Conservation (phyloP, 768 basidiomycete species). For the Boletus vermiculosoides region DNA sequence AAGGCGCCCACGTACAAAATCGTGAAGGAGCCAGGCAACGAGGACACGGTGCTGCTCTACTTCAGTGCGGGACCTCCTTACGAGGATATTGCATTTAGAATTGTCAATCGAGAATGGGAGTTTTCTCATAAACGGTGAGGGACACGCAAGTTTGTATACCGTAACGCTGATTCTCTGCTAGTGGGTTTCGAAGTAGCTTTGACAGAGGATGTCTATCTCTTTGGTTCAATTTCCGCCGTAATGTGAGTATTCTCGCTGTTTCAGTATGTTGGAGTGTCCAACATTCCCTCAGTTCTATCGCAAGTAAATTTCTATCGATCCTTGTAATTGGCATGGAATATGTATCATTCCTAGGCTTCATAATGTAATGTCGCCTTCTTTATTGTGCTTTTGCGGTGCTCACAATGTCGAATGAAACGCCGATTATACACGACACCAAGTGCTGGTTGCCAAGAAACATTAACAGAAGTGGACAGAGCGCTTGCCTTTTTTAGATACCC, state of each 20-base stretch:
- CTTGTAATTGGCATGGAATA: constrained; percentile 16
- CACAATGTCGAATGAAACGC: constrained; percentile 16
- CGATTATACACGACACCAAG: neutral
- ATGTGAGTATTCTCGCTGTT: constrained; percentile 52
- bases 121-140: constrained; percentile 91
- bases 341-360: constrained; percentile 20
- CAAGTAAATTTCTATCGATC: constrained; percentile 47
- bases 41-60: constrained; percentile 89
- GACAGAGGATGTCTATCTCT: constrained; percentile 94
- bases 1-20: constrained; percentile 97
- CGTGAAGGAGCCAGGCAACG: constrained; percentile 90
- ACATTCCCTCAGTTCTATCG: constrained; percentile 65
- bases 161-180: constrained; percentile 32
- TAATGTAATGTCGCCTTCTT: constrained; percentile 30
- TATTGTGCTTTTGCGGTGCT: constrained; percentile 14
- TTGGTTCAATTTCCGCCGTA: constrained; percentile 95
- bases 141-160: constrained; percentile 8
- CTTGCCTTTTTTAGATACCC: constrained; percentile 15
- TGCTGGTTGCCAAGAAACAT: constrained; percentile 7
- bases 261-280: constrained; percentile 15
- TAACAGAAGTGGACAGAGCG: constrained; percentile 6
- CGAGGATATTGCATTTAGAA: constrained; percentile 97
- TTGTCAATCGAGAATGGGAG: constrained; percentile 98
- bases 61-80: constrained; percentile 98
- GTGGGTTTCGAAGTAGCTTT: constrained; percentile 95